Conservation (phyloP, 495 filamentous ascomycete species). For the Hypoxylon crocopeplum region DNA sequence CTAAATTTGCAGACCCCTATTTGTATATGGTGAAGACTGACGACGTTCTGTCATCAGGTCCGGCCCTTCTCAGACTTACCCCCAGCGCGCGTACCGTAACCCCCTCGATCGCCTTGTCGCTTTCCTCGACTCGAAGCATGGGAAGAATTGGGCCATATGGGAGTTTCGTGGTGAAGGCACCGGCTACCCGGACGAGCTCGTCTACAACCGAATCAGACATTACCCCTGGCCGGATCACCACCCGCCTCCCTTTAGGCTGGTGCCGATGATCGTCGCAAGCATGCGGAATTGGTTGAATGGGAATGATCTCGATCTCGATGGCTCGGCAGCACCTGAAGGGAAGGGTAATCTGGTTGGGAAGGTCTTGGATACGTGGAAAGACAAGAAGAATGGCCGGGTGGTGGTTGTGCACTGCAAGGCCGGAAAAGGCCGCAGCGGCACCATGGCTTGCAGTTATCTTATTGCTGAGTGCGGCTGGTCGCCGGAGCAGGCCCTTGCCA, state of each 20-base stretch:
- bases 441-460: constrained; percentile 82
- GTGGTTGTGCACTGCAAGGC: constrained; percentile 97
- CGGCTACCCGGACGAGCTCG: constrained; percentile 89
- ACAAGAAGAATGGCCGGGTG: constrained; percentile 60
- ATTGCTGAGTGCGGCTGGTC: constrained; percentile 91
- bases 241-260: constrained; percentile 87
- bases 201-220: constrained; percentile 82
- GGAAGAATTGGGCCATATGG: constrained; percentile 87
- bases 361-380: constrained; percentile 29
- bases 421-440: constrained; percentile 94
- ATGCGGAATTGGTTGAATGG: constrained; percentile 86
- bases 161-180: constrained; percentile 97
- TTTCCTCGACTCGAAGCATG: constrained; percentile 87
- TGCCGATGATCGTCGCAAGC: constrained; percentile 85
- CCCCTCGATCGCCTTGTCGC: constrained; percentile 83
- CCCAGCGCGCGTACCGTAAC: constrained; percentile 89
- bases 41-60: constrained; percentile 55
- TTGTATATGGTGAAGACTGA: constrained; percentile 11
- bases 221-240: constrained; percentile 98
- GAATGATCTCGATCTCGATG: constrained; percentile 48
- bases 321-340: not conserved
- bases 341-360: constrained; percentile 37
- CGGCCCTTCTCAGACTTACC: constrained; percentile 86
- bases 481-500: constrained; percentile 73
- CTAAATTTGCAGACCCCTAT: not conserved